Evolutionary conservation across 2,329 filamentous ascomycete genomes (phyloP), one percentile per base, ranked within the genome.

Genomic region (Aaosphaeria pasadenensis): DNA sequence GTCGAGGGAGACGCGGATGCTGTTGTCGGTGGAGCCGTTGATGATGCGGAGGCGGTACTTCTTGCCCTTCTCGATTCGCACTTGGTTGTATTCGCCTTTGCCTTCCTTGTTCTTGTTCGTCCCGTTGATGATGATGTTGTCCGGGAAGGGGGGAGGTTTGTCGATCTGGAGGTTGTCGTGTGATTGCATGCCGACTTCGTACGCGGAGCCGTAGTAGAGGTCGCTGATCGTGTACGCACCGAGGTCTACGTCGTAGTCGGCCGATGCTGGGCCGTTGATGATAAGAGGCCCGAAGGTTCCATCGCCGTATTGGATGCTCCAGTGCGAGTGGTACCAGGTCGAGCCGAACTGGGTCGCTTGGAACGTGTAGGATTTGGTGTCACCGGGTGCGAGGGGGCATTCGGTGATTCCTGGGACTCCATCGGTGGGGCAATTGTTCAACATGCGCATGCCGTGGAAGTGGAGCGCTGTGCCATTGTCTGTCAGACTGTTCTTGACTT

Each of bases 401-500:
- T 72, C 67, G 4, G 72, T 74, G 32, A 74, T 62, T 36, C 73
- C 74, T n/a, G 67, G 67, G 4, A 83, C 80, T 43, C 83, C 83
- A 55, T 85, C 82, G 50, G 77, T 71, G 42, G 43, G 44, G 39
- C 35, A 44, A 13, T 45, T 56, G 30, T 54, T 53, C 7, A 60
- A 45, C 58, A 84, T 79, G 4, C 80, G 74, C 43, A 86, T 57
- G 0, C 78, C 84, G 58, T 86, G 83, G 66, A 75, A 85, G 58
- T 85, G 83, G 24, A 85, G 77, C 30, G 73, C 73, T 6, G 81
- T 84, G 32, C 82, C 81, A 52, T 86, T 85, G 53, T 74, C 59
- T 9, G 65, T 61, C 68, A 77, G 45, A 40, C 66, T 47, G 60
- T 86, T 86, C 35, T 69, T 78, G 4, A 86, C 75, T 7, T 52